These are phyloP conservation scores for Hymenoscyphus scutula DNA, from an alignment of 2,329 filamentous ascomycete species.

Conservation along the genomic window DNA sequence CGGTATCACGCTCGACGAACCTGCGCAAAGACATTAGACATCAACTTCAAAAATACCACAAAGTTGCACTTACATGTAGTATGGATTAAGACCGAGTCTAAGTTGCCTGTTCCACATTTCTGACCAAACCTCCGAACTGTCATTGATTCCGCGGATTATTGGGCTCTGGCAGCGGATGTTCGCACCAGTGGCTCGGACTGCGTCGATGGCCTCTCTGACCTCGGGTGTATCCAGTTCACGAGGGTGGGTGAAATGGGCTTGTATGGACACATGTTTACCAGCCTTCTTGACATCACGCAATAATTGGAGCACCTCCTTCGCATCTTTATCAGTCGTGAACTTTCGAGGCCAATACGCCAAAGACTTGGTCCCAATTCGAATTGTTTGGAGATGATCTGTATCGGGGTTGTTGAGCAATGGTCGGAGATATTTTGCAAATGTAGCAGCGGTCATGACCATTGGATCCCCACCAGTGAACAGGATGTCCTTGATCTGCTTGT, in stretches of 20 bases:
- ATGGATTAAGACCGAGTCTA: conserved; percentile 8
- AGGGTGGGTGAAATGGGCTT: conserved; percentile 16
- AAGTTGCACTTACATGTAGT: conserved; percentile 16
- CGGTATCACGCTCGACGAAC: conserved; percentile 17
- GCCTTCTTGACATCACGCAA: conserved; percentile 10
- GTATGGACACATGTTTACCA: conserved; percentile 7
- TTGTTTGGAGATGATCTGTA: conserved; percentile 11
- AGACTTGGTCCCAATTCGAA: conserved; percentile 16
- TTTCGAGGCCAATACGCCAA: conserved; percentile 17
- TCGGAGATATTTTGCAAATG: conserved; percentile 3
- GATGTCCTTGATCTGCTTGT: conserved; percentile 9
- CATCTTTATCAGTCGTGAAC: conserved; percentile 8
- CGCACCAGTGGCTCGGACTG: conserved; percentile 11
- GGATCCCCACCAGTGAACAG: conserved; percentile 18
- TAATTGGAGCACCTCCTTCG: conserved; percentile 2
- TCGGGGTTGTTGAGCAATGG: conserved; percentile 10
- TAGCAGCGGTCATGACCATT: conserved; percentile 12
- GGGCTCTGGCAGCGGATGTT: conserved; percentile 13
- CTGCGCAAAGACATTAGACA: conserved; percentile 1
- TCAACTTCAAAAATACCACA: background rate
- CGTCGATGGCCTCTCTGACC: conserved; percentile 12
- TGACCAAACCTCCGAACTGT: conserved; percentile 7
- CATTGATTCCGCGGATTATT: conserved; percentile 13
- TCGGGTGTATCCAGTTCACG: conserved; percentile 9
- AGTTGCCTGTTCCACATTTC: conserved; percentile 16